phyloP scores from a whole-genome alignment of 2,329 filamentous ascomycete species.

The Chaetomium olivaceum region DNA sequence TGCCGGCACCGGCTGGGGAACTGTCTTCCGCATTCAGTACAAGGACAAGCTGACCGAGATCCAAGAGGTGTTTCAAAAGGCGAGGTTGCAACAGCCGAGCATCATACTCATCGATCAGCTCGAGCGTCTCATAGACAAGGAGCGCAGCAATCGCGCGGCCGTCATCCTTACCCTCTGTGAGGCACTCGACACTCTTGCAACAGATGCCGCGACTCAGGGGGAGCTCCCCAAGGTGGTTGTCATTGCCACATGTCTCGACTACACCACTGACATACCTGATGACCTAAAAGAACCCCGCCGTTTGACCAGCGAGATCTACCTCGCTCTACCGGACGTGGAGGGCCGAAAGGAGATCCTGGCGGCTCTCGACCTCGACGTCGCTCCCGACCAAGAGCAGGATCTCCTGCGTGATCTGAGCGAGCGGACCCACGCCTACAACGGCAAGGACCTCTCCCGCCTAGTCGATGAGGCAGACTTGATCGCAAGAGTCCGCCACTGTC shows the following conservation, averaged over 20 bases:
- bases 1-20: slow-evolving; percentile 67
- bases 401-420: slow-evolving; percentile 64
- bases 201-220: slow-evolving; percentile 40
- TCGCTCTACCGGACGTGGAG: slow-evolving; percentile 73
- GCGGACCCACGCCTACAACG: slow-evolving; percentile 84
- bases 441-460: slow-evolving; percentile 70
- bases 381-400: slow-evolving; percentile 50
- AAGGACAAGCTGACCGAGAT: slow-evolving; percentile 61
- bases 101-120: slow-evolving; percentile 79
- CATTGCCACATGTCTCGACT: slow-evolving; percentile 70
- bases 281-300: slow-evolving; percentile 65
- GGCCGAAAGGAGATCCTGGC: slow-evolving; percentile 74
- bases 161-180: slow-evolving; percentile 54
- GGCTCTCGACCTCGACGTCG: slow-evolving; percentile 53
- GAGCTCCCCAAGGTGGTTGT: slow-evolving; percentile 64
- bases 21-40: slow-evolving; percentile 61
- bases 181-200: slow-evolving; percentile 54
- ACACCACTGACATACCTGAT: slow-evolving; percentile 69
- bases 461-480: slow-evolving; percentile 50
- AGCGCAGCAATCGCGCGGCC: slow-evolving; percentile 51
- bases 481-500: slow-evolving; percentile 34
- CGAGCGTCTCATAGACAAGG: slow-evolving; percentile 66
- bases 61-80: slow-evolving; percentile 68
- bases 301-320: slow-evolving; percentile 67
- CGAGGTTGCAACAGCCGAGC: slow-evolving; percentile 68